Evolutionary conservation across 176 grass and related monocot species (phyloP), one percentile per base, ranked within the genome.

Genomic region (Dactylis glomerata): DNA sequence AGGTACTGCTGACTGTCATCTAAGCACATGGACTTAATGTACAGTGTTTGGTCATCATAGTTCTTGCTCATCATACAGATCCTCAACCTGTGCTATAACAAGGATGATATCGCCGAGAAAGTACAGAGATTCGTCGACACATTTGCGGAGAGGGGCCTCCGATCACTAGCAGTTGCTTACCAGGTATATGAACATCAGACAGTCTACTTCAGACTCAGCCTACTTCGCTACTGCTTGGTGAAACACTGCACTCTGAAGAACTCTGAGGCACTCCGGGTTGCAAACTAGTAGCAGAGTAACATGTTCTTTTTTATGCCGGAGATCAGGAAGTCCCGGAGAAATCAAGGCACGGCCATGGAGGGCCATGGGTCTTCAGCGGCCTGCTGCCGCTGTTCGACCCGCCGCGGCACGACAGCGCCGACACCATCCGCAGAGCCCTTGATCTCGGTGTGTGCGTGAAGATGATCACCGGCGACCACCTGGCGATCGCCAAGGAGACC

Each of bases 401-500:
- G 20, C 92, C 94, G 26, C 87, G 94, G 80, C 92, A 97, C 55
- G 94, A 97, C 86, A 94, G 94, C 71, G 92, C 92, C 12, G 94
- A 94, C 59, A 97, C 94, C 37, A 94, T 97, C 38, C 80, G 92
- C 26, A 84, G 72, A 79, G 94, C 94, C 27, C 81, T 97, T 38
- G 88, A 92, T 34, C 94, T 97, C 22, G 94, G 94, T 73, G 94
- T 97, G 15, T 92, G 88, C 36, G 90, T 97, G 59, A 97, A 97
- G 81, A 97, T 97, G 88, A 89, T 97, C 68, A 97, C 94, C 34
- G 94, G 94, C 90, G 94, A 97, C 85, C 94, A 97, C 51, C 81
- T 97, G 78, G 89, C 94, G 32, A 97, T 97, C 66, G 94, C 92
- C n/a, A 97, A 94, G 79, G 94, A 97, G 88, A 97, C 94, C 19